Evolutionary conservation across 2,329 filamentous ascomycete genomes (phyloP).

Genomic region (Neofusicoccum laricinum): DNA sequence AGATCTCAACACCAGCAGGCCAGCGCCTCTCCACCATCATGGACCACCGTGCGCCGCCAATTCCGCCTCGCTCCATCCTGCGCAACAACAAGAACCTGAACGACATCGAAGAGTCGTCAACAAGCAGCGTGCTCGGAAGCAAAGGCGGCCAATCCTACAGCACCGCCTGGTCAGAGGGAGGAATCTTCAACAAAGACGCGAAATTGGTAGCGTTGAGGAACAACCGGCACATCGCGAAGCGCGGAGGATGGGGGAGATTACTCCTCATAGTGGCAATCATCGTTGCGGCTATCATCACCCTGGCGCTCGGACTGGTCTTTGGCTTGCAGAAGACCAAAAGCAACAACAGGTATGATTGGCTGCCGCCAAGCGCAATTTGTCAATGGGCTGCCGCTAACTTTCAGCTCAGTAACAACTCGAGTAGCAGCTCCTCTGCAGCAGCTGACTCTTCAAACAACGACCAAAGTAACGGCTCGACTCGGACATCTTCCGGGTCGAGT

Average conservation of each 20-base stretch:
- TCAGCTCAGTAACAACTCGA: neutral
- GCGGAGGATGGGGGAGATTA: constrained; percentile 40
- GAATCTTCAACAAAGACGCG: constrained; percentile 21
- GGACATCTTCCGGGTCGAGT: neutral
- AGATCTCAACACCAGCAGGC: constrained; percentile 42
- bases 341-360: constrained; percentile 13
- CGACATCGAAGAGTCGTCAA: constrained; percentile 22
- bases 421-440: neutral
- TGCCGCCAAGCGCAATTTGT: neutral
- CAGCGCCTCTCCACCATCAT: constrained; percentile 41
- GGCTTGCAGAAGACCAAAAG: constrained; percentile 37
- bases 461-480: neutral
- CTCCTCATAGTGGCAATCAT: constrained; percentile 32
- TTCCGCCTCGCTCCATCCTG: neutral
- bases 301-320: constrained; percentile 38
- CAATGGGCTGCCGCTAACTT: neutral
- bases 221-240: constrained; percentile 19
- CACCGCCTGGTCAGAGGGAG: constrained; percentile 33
- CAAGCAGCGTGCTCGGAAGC: constrained; percentile 24
- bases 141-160: constrained; percentile 31
- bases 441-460: neutral
- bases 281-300: constrained; percentile 35
- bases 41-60: constrained; percentile 23
- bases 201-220: constrained; percentile 25
- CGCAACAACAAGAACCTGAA: constrained; percentile 13